Evolutionary conservation across 2,329 filamentous ascomycete genomes (phyloP).

Genomic region (Colletotrichum echinochloae): DNA sequence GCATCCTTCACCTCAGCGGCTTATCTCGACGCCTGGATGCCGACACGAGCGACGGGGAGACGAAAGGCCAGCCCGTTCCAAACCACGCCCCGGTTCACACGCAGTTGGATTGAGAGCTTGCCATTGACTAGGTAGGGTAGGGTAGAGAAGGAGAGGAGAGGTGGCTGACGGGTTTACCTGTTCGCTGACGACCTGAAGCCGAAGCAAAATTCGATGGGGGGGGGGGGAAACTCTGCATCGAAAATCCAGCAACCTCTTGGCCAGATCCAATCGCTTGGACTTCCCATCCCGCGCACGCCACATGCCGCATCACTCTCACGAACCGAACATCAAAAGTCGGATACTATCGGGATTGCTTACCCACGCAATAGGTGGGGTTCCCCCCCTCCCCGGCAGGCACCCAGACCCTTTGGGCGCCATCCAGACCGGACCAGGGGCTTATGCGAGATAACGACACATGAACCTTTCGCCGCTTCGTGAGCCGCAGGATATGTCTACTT

Average conservation of each 20-base stretch:
- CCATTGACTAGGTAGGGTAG: slow-evolving; percentile 20
- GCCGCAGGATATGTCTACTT: slow-evolving; percentile 1
- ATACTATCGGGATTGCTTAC: slow-evolving; percentile 33
- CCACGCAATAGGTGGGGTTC: slow-evolving; percentile 16
- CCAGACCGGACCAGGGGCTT: slow-evolving; percentile 2
- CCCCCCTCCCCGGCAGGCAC: slow-evolving; percentile 18
- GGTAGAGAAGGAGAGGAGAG: slow-evolving; percentile 6
- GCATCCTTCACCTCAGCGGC: slow-evolving; percentile 13
- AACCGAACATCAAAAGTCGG: slow-evolving; percentile 12
- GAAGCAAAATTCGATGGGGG: slow-evolving; percentile 2
- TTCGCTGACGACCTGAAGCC: slow-evolving; percentile 9
- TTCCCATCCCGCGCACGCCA: slow-evolving; percentile 19
- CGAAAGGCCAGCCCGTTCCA: slow-evolving; percentile 5
- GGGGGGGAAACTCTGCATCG: slow-evolving; percentile 3
- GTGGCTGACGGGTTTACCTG: slow-evolving; percentile 5
- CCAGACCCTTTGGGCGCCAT: slow-evolving; percentile 23
- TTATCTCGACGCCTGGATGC: not conserved
- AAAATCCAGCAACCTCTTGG: slow-evolving; percentile 1
- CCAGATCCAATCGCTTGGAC: slow-evolving; percentile 21
- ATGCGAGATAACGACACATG: slow-evolving; percentile 38
- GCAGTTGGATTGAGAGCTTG: slow-evolving; percentile 1
- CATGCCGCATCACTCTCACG: slow-evolving; percentile 1
- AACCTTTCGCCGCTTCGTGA: slow-evolving; percentile 21
- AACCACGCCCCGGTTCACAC: slow-evolving; percentile 1
- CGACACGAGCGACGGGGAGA: not conserved